Conservation (phyloP, 495 filamentous ascomycete genomes). For the Terfezia boudieri region DNA sequence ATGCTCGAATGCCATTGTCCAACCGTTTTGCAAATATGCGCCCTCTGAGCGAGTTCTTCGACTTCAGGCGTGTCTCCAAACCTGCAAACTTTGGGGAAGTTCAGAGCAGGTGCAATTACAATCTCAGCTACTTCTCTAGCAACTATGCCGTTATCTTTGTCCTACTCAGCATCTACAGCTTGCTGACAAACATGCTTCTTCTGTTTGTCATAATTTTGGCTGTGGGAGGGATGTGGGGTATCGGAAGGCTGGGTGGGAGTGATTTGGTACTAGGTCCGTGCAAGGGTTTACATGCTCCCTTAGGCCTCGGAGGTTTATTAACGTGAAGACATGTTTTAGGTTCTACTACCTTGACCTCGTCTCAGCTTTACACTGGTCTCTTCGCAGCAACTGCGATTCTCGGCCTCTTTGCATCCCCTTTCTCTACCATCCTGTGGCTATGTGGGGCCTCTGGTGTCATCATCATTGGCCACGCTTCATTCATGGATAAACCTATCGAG, state of each 20-base stretch:
- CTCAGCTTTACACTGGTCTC: constrained; percentile 81
- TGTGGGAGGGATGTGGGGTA: constrained; percentile 64
- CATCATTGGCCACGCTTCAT: constrained; percentile 80
- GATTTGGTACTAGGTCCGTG: constrained; percentile 57
- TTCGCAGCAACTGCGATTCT: constrained; percentile 62
- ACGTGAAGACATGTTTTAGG: constrained; percentile 3
- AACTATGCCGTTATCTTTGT: constrained; percentile 88
- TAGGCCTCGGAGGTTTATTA: background rate
- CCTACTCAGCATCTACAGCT: constrained; percentile 86
- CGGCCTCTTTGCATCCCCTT: constrained; percentile 57
- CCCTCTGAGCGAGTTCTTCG: constrained; percentile 81
- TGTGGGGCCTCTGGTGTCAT: constrained; percentile 80
- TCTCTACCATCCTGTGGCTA: constrained; percentile 71
- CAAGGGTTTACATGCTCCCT: background rate
- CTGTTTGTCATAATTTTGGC: constrained; percentile 85
- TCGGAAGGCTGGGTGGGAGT: constrained; percentile 63
- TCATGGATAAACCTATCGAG: constrained; percentile 98
- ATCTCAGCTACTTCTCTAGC: constrained; percentile 88
- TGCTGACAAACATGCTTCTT: constrained; percentile 61
- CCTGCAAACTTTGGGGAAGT: constrained; percentile 74
- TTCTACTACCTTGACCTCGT: constrained; percentile 57
- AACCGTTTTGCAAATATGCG: constrained; percentile 79
- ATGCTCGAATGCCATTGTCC: constrained; percentile 40
- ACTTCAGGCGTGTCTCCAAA: constrained; percentile 86
- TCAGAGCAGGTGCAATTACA: constrained; percentile 93